Base-by-base conservation (phyloP, 2,329 filamentous ascomycete species). In the Fusarium compactum region DNA sequence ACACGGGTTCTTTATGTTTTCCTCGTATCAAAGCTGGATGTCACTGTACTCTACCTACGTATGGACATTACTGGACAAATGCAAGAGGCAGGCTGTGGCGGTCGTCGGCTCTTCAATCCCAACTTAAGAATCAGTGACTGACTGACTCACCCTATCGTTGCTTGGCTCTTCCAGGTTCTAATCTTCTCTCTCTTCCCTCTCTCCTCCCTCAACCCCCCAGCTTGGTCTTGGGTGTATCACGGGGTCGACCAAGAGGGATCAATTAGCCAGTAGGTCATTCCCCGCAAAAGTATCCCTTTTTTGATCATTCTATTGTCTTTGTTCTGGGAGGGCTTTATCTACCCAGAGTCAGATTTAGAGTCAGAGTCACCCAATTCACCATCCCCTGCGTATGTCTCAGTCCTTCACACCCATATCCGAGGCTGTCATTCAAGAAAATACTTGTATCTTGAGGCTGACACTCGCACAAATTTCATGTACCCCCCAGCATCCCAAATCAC, bases 361-460 rank as follows among this genome's bases (percentile, higher is more conserved):
- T 52, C 48, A 40, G 32, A 40, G 32, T 24, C 48, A 27, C n/a
- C 32, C 32, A 52, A 52, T 40, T 41, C 32, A 53, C 30, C 27
- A 59, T 57, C 67, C 67, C 67, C 51, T 70, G 63, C 54, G 68
- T 70, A 65, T 70, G 67, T 71, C 63, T 63, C 57, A 71, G 67
- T 67, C 38, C 40, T 41, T 56, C 68, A 66, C 62, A 62, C 63
- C 63, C 47, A 45, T 34, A 55, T 32, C 43, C 58, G 45, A 70
- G 67, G 62, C 54, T 70, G 62, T 67, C 64, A 70, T 55, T 60
- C 30, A 44, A 58, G 20, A 24, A 43, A 41, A 40, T 70, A 70
- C 56, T 62, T 62, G 52, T 14, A 20, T 20, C 32, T 58, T 58
- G 63, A 67, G 67, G 55, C 58, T 68, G 32, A 57, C 48, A 57